Percentiles rank a stretch among this genome's conserved stretches.
Conservation (phyloP, 2,329 filamentous ascomycete species). For the Cryphonectria nitschkei region DNA sequence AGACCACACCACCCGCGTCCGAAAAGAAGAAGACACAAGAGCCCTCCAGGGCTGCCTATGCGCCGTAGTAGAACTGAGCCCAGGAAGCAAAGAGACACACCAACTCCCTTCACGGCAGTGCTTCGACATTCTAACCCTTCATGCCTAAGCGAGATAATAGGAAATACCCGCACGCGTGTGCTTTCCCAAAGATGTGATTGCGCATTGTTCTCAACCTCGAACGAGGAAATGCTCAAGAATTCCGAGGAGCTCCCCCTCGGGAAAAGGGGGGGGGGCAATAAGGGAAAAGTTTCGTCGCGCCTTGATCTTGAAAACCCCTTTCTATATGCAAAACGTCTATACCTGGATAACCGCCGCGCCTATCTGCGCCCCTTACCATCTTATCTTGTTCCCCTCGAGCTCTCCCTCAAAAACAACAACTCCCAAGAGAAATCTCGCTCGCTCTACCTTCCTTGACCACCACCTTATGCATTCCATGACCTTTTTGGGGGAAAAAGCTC, state of each 20-base stretch:
- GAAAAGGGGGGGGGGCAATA: no score
- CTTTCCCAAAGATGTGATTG: constrained; percentile 4
- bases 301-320: not conserved
- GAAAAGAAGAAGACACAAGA: not conserved
- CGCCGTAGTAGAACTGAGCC: not conserved
- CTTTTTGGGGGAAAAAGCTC: constrained; percentile 1
- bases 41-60: not conserved
- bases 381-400: not conserved
- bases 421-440: not conserved
- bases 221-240: not conserved
- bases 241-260: not conserved
- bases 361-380: not conserved
- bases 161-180: not conserved
- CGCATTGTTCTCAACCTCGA: not conserved
- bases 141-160: not conserved
- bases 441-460: not conserved
- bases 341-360: not conserved
- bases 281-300: not conserved
- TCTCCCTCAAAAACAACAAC: not conserved
- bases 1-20: not conserved
- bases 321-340: constrained; percentile 21
- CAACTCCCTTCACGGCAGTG: not conserved
- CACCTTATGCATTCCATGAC: not conserved
- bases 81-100: not conserved
- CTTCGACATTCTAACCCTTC: not conserved